A percentile compares a stretch with the other conserved stretches of the same genome.
Conservation (phyloP, 2,329 filamentous ascomycete genomes). For the Macrophomina pseudophaseolina region DNA sequence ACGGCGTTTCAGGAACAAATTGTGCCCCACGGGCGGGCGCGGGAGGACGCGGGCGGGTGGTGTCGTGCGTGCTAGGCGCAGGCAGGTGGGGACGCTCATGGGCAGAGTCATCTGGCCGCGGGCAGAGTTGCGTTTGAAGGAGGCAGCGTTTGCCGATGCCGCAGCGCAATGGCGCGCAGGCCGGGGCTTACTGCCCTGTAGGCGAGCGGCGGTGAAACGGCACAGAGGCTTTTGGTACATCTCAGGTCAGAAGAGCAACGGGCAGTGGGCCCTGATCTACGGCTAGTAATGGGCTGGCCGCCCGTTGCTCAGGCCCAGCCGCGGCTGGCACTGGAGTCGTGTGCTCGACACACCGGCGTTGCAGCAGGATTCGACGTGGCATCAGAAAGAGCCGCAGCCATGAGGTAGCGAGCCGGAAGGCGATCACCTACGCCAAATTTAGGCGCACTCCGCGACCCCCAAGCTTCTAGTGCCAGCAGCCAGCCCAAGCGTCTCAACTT, state of each 20-base stretch:
- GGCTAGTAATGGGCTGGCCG: neutral
- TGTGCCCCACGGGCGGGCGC: constrained; percentile 9
- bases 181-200: neutral
- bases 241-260: neutral
- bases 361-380: neutral
- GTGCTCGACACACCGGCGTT: neutral
- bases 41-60: neutral
- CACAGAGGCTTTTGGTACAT: constrained; percentile 7
- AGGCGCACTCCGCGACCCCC: constrained; percentile 14
- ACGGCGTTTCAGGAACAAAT: constrained; percentile 17
- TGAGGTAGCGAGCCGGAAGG: constrained; percentile 13
- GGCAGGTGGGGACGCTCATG: neutral
- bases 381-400: constrained; percentile 17
- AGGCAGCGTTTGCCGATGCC: neutral
- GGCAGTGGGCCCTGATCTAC: neutral
- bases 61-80: neutral
- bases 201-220: constrained; percentile 23
- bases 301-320: neutral
- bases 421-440: constrained; percentile 17
- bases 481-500: constrained; percentile 20
- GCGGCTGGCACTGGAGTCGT: neutral
- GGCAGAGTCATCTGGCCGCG: too few species aligned
- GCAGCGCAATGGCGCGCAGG: too few species aligned
- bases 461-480: constrained; percentile 19
- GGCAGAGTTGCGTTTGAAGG: too few species aligned